Evolutionary conservation across 1,284 basidiomycete genomes (phyloP).

Genomic region (Golubevia sp.): DNA sequence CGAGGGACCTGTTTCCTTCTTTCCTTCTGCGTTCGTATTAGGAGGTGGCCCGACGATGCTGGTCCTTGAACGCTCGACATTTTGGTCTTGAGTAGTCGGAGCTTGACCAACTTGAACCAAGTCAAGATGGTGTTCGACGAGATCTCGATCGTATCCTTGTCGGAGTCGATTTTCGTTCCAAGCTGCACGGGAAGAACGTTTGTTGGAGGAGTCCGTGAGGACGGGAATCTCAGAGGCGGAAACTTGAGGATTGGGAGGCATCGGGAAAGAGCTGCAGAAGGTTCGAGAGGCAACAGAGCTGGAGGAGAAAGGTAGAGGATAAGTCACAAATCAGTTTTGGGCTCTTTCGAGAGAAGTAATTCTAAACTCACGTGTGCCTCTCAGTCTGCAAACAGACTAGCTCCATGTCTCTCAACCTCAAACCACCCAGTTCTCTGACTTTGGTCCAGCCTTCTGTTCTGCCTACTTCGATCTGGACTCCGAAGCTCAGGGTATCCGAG

Average conservation of each 20-base stretch:
- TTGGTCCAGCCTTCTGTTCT: conserved; percentile 35
- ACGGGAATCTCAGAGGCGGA: conserved; percentile 34
- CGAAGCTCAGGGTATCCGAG: conserved; percentile 50
- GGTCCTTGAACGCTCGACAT: conserved; percentile 48
- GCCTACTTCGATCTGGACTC: conserved; percentile 57
- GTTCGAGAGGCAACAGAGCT: conserved; percentile 51
- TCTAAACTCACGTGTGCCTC: conserved; percentile 25
- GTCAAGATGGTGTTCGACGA: conserved; percentile 34
- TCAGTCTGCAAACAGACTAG: conserved; percentile 56
- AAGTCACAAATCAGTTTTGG: too few species aligned
- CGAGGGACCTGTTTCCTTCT: not conserved
- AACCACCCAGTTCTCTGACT: conserved; percentile 36
- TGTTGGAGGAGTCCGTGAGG: conserved; percentile 4
- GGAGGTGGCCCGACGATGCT: conserved; percentile 51
- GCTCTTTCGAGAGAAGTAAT: not conserved
- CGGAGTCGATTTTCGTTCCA: conserved; percentile 20
- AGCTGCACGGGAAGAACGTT: not conserved
- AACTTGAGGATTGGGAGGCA: conserved; percentile 29
- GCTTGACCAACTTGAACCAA: conserved; percentile 37
- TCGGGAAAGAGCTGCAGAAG: conserved; percentile 47
- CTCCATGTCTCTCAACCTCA: conserved; percentile 58
- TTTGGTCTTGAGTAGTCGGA: conserved; percentile 37
- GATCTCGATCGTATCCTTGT: conserved; percentile 39
- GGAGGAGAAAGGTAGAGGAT: not conserved
- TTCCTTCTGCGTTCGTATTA: conserved; percentile 1